Conservation (phyloP, 1,139 yeast species). For the Yamadazyma diospyri region DNA sequence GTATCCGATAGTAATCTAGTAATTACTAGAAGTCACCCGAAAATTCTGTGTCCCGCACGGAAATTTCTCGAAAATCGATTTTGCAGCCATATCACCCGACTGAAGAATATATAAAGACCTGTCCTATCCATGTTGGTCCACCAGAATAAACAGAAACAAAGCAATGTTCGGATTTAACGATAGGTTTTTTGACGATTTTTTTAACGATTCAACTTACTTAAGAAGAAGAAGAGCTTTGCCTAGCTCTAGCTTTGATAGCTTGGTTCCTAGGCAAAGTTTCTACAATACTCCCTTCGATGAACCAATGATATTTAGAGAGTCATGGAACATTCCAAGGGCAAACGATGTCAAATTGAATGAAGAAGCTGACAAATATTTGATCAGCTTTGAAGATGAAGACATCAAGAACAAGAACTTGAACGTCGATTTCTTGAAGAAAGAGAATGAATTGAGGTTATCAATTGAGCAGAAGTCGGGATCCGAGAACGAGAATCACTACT, state of each 20-base stretch:
- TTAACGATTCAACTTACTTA: neutral
- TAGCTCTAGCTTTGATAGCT: neutral
- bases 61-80: no score
- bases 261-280: conserved; percentile 4
- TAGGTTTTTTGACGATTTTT: neutral
- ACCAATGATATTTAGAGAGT: conserved; percentile 12
- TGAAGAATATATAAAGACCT: no score
- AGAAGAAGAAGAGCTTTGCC: neutral
- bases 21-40: no score
- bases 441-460: conserved; percentile 18
- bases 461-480: conserved; percentile 9
- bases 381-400: conserved; percentile 16
- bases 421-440: conserved; percentile 20
- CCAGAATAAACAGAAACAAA: no score
- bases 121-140: no score
- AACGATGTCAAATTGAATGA: conserved; percentile 20
- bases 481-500: conserved; percentile 9
- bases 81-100: no score
- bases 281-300: conserved; percentile 9
- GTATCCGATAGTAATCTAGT: no score
- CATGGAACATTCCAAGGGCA: conserved; percentile 7
- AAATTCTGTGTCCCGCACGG: no score
- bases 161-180: neutral
- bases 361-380: conserved; percentile 20
- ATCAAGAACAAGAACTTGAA: conserved; percentile 20